Evolutionary conservation across 345 rosid genomes (phyloP).

Genomic region (Gossypium thurberi): DNA sequence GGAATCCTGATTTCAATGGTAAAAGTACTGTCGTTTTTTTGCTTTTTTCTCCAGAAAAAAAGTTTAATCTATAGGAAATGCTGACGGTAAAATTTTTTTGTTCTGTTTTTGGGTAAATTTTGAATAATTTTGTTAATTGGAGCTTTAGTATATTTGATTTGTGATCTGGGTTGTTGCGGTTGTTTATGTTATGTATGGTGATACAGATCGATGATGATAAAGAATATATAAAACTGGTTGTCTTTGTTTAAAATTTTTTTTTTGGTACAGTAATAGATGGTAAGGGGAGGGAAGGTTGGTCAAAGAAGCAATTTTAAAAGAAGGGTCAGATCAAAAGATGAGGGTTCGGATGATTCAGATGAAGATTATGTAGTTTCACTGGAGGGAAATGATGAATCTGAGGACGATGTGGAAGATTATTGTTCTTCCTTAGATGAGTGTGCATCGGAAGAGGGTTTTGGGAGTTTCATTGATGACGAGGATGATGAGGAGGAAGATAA

Average conservation of each 20-base stretch:
- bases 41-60: background rate
- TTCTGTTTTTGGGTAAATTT: conserved; percentile 4
- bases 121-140: background rate
- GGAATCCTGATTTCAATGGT: conserved; percentile 12
- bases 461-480: conserved; percentile 15
- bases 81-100: conserved; percentile 19
- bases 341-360: conserved; percentile 82
- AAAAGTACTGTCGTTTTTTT: background rate
- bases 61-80: conserved; percentile 11
- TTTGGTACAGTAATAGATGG: conserved; percentile 53
- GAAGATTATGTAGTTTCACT: conserved; percentile 87
- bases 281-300: conserved; percentile 57
- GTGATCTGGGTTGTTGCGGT: conserved; percentile 27
- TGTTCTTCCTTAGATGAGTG: conserved; percentile 45
- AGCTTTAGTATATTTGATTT: conserved; percentile 1
- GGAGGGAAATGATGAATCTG: conserved; percentile 58
- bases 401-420: conserved; percentile 53
- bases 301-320: conserved; percentile 41
- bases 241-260: conserved; percentile 1
- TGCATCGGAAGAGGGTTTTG: conserved; percentile 47
- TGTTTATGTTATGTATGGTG: conserved; percentile 13
- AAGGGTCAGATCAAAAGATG: conserved; percentile 44
- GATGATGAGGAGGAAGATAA: conserved; percentile 9
- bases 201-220: conserved; percentile 25
- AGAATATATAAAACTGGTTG: conserved; percentile 9